Base-by-base conservation (phyloP, 257 asterid genomes). In the Solanum habrochaites region DNA sequence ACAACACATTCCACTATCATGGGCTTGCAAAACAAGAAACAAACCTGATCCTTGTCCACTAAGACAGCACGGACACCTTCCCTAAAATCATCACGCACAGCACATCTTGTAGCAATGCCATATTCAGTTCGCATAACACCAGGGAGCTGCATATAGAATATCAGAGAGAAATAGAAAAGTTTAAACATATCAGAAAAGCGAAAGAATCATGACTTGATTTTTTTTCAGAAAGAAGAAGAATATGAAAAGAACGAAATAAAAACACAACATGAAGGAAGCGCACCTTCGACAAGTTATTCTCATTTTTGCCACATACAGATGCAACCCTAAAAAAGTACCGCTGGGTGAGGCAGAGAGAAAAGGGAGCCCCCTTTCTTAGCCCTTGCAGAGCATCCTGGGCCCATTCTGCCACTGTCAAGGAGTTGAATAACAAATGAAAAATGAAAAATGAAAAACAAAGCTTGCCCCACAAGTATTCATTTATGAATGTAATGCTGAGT, bases 1-100 rank as follows among this genome's bases (percentile, higher is more conserved):
- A 42, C 11, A 56, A 43, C 23, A 52, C 62, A 52, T 77, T 25
- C 37, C 58, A 43, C 62, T 43, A 45, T 43, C 62, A 70, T 45
- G 31, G 71, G 82, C 70, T 45, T 85, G 21, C 27, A 49, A 72
- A 35, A 25, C 83, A 85, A 88, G 86, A 40, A 89, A 85, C 92
- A 42, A 66, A 97, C 99, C 98, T 94, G 98, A 91, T 97, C 98
- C 91, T 97, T 95, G 92, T 97, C 98, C 88, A 95, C 98, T 90
- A 97, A 91, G 89, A 97, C 97, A 71, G 99, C 98, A 66, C 99
- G 95, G 49, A 97, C 99, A 78, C 99, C 99, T 93, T 97, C 99
- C 7, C 90, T 69, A 86, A 97, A 95, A 91, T 95, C 99, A 91
- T 89, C 90, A 85, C 98, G 94, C 47, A 93, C 94, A 87, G 97